These are phyloP conservation scores for Skeletonema marinoi DNA, from an alignment of 108 stramenopile genomes.

Conservation along the genomic window DNA sequence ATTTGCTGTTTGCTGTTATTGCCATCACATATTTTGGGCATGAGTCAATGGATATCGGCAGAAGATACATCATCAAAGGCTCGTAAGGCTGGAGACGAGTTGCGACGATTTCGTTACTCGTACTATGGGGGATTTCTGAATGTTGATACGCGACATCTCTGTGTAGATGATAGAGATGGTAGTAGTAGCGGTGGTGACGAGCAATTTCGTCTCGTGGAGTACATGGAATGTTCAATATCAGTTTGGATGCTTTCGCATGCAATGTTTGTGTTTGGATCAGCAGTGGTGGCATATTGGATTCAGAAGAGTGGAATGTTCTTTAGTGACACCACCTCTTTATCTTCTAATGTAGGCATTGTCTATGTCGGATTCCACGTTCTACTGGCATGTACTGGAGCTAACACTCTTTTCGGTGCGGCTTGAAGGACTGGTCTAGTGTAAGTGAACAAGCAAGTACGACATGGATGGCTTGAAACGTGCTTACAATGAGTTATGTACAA, in stretches of 20 bases:
- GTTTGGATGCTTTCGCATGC: background rate
- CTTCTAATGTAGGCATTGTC: background rate
- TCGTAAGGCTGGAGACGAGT: background rate
- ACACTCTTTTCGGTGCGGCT: background rate
- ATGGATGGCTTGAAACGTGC: too few species aligned
- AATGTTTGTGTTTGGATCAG: background rate
- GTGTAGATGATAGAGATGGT: background rate
- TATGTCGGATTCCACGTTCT: background rate
- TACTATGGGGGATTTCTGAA: slow-evolving; percentile 4
- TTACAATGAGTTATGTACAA: too few species aligned
- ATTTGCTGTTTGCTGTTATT: slow-evolving; percentile 9
- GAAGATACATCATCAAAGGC: background rate
- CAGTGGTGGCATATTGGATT: background rate
- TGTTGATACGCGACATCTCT: slow-evolving; percentile 4
- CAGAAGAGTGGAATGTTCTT: background rate
- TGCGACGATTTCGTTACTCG: slow-evolving; percentile 9
- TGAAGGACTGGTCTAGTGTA: too few species aligned
- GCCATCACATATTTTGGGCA: slow-evolving; percentile 12
- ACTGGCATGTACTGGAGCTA: background rate
- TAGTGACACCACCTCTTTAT: background rate
- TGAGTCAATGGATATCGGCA: slow-evolving; percentile 17
- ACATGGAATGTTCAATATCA: background rate
- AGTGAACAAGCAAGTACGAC: too few species aligned
- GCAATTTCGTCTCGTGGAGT: slow-evolving; percentile 7
- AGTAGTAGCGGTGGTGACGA: background rate